Percentiles rank a stretch among this genome's conserved stretches.
Conservation (phyloP, 177 flowering plant species). For the Tripterygium wilfordii region DNA sequence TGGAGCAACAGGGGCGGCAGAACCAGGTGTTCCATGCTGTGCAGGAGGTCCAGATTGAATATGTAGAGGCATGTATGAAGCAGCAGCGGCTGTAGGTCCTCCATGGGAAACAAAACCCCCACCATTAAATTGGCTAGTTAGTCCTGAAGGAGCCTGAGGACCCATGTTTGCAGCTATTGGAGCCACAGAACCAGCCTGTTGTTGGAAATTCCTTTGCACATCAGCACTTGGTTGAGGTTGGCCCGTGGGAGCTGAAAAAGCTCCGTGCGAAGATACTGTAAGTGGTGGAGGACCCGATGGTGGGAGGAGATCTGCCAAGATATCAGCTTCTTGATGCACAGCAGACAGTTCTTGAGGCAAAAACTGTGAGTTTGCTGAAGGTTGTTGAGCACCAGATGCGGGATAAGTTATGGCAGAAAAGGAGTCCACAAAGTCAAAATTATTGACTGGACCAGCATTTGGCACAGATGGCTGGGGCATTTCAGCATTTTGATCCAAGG, state of each 20-base stretch:
- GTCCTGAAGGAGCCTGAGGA: slow-evolving; percentile 10
- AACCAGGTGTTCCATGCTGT: too few relatives aligned
- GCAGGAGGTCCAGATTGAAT: slow-evolving; percentile 12
- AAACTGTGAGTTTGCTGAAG: slow-evolving; percentile 34
- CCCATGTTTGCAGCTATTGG: background rate
- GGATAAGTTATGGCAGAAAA: slow-evolving; percentile 38
- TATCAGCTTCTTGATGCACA: slow-evolving; percentile 40
- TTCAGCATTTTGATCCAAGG: slow-evolving; percentile 23
- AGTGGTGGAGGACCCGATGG: slow-evolving; percentile 44
- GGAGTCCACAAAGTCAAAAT: slow-evolving; percentile 40
- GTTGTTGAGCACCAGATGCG: slow-evolving; percentile 28
- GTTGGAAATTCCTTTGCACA: slow-evolving; percentile 17
- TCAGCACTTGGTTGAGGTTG: slow-evolving; percentile 19
- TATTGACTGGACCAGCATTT: slow-evolving; percentile 20
- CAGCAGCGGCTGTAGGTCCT: slow-evolving; percentile 9
- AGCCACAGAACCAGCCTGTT: slow-evolving; percentile 14
- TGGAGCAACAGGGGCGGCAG: too few relatives aligned
- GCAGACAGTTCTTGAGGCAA: slow-evolving; percentile 30
- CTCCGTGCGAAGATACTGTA: slow-evolving; percentile 22
- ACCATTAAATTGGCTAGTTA: slow-evolving; percentile 21
- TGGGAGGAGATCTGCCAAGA: slow-evolving; percentile 79
- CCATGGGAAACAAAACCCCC: slow-evolving; percentile 23
- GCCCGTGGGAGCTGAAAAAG: slow-evolving; percentile 31
- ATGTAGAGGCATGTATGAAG: slow-evolving; percentile 12
- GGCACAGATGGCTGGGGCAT: slow-evolving; percentile 23